Evolutionary conservation across 2,329 filamentous ascomycete species (phyloP), one percentile per base, ranked within the genome.

Genomic region (Aspergillus sp.): DNA sequence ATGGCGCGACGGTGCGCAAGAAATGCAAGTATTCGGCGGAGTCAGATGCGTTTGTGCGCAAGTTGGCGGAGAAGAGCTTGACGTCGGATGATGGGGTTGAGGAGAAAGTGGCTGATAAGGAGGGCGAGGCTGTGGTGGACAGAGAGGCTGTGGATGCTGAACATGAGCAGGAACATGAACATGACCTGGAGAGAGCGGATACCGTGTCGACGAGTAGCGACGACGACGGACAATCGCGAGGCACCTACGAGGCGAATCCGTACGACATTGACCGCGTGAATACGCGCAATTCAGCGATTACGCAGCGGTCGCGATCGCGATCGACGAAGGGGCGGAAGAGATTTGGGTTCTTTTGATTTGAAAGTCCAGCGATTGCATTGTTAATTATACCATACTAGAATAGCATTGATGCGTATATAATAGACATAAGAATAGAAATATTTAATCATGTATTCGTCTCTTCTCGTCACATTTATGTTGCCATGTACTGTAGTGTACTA

Each of bases 11-110:
- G 4, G 70, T 78, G 47, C 65, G 76, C 4, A 66, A 69, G 62
- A 71, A 68, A 56, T 76, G 74, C 64, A 75, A 74, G 61, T 77
- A 75, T 57, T 66, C 73, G 10, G 70, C 68, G 0, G 67, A 74
- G 52, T 68, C 70, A 9, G 67, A 71, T 50, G 63, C 66, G 3
- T 72, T 72, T 18, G 70, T 73, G 69, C 59, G 63, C 12, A 60
- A 66, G 32, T 61, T 75, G 36, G 60, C 63, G 4, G 54, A 61
- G 22, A 67, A 65, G 55, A 56, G 57, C 0, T n/a, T 57, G 1
- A 24, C 51, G 3, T 36, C 16, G 6, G 50, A 20, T 3, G 29
- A 39, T 16, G 16, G 16, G 20, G 36, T 32, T 6, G 39, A 54
- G 9, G 22, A 12, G 54, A 46, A 54, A 36, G 32, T 16, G 14